Evolutionary conservation across 495 filamentous ascomycete genomes (phyloP).

Genomic region (Penicillium maclennaniae): DNA sequence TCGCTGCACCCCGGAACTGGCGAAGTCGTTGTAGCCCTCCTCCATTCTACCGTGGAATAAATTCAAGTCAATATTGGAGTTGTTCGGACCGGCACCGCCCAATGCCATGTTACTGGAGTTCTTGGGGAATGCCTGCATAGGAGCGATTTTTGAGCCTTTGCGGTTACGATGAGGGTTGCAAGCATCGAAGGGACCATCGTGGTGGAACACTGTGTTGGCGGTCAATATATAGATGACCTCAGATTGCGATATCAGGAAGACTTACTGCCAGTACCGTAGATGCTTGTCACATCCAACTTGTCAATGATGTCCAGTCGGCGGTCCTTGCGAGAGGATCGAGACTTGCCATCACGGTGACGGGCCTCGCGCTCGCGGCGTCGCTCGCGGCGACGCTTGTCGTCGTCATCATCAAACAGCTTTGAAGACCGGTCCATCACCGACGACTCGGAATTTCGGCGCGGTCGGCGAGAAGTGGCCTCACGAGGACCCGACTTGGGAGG

Average conservation of each 20-base stretch:
- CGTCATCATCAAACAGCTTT: constrained; percentile 63
- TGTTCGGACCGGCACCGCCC: constrained; percentile 81
- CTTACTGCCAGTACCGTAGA: constrained; percentile 92
- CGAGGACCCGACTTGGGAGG: constrained; percentile 32
- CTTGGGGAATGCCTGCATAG: constrained; percentile 95
- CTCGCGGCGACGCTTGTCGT: constrained; percentile 72
- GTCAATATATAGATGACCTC: constrained; percentile 5
- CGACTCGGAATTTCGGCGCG: constrained; percentile 89
- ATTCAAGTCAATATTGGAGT: constrained; percentile 75
- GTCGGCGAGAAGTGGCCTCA: constrained; percentile 45
- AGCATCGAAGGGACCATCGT: constrained; percentile 97
- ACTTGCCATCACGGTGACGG: constrained; percentile 55
- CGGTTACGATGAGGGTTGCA: constrained; percentile 95
- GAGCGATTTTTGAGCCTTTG: constrained; percentile 74
- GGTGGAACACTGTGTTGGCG: constrained; percentile 76
- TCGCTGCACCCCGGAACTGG: constrained; percentile 33
- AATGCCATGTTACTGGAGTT: constrained; percentile 88
- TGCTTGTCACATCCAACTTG: constrained; percentile 93
- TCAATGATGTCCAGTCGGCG: constrained; percentile 89
- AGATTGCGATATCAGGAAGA: constrained; percentile 10
- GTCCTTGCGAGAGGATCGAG: constrained; percentile 43
- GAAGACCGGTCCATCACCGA: constrained; percentile 68
- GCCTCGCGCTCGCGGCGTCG: constrained; percentile 65
- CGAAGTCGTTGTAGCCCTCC: constrained; percentile 84
- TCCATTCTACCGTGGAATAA: constrained; percentile 75